Conservation (phyloP, 2,329 filamentous ascomycete species). For the Fusarium albidum region DNA sequence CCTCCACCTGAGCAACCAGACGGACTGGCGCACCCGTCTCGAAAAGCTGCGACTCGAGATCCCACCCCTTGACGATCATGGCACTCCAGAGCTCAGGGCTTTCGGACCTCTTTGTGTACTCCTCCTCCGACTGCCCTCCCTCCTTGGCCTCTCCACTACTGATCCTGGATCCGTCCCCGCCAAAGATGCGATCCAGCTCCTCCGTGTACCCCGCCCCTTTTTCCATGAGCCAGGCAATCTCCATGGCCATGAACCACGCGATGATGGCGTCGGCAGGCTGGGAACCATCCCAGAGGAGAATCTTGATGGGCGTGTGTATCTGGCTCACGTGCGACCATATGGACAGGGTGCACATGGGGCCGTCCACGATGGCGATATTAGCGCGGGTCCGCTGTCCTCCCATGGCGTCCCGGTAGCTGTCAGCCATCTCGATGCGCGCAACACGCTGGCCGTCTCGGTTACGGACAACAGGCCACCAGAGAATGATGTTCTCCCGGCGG, state of each 20-base stretch:
- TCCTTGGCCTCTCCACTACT: slow-evolving; percentile 9
- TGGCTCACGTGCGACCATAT: slow-evolving; percentile 37
- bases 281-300: slow-evolving; percentile 46
- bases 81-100: slow-evolving; percentile 40
- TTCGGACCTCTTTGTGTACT: slow-evolving; percentile 31
- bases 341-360: slow-evolving; percentile 41
- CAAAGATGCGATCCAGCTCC: slow-evolving; percentile 30
- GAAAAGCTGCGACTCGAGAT: slow-evolving; percentile 45
- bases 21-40: slow-evolving; percentile 49
- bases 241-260: slow-evolving; percentile 50
- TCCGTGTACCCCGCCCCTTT: slow-evolving; percentile 32
- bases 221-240: slow-evolving; percentile 46
- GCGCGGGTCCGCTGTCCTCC: slow-evolving; percentile 22
- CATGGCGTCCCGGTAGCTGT: slow-evolving; percentile 51
- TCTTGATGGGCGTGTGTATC: slow-evolving; percentile 41
- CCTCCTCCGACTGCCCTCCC: slow-evolving; percentile 2
- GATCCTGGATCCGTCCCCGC: neutral
- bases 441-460: slow-evolving; percentile 40
- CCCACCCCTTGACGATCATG: slow-evolving; percentile 46
- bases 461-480: slow-evolving; percentile 46
- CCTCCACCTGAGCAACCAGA: slow-evolving; percentile 33
- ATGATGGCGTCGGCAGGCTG: slow-evolving; percentile 42
- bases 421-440: slow-evolving; percentile 51
- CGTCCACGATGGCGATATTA: slow-evolving; percentile 41
- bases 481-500: slow-evolving; percentile 69